Percentiles rank a stretch among this genome's conserved stretches.
phyloP scores from a whole-genome alignment of 2,329 filamentous ascomycete genomes.

The Cordyceps cateniannulata region DNA sequence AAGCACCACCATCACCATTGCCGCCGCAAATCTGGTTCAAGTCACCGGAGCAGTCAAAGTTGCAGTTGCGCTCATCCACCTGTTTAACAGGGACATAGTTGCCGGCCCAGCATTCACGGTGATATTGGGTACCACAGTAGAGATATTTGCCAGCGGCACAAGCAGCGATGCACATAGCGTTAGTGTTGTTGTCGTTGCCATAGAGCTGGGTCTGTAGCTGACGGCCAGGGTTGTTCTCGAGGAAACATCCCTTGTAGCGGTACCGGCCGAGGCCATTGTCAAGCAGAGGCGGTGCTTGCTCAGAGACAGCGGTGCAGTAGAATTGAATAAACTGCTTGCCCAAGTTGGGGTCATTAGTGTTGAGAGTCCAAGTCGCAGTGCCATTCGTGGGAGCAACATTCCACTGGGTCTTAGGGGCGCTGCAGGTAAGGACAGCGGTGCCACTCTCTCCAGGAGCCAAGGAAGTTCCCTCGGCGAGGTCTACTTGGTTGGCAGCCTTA shows the following conservation, averaged over 20 bases:
- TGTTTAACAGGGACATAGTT: constrained; percentile 36
- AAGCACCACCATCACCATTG: constrained; percentile 32
- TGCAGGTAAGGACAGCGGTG: constrained; percentile 47
- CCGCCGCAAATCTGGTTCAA: constrained; percentile 48
- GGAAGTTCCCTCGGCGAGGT: constrained; percentile 50
- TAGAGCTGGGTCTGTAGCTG: constrained; percentile 40
- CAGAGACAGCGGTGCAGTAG: constrained; percentile 42
- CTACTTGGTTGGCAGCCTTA: constrained; percentile 46
- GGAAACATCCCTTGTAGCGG: constrained; percentile 48
- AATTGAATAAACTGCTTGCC: constrained; percentile 49
- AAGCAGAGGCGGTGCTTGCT: constrained; percentile 45
- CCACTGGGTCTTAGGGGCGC: constrained; percentile 50
- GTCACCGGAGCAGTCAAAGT: constrained; percentile 44
- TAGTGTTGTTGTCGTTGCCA: constrained; percentile 34
- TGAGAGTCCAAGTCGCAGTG: constrained; percentile 48
- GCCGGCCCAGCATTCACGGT: constrained; percentile 49
- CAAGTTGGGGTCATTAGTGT: constrained; percentile 46
- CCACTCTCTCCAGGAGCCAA: constrained; percentile 43
- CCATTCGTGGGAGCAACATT: constrained; percentile 46
- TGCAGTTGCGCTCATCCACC: constrained; percentile 42
- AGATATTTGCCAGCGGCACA: constrained; percentile 30
- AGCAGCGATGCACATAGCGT: constrained; percentile 37
- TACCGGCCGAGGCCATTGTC: constrained; percentile 39
- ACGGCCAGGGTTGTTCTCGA: constrained; percentile 48
- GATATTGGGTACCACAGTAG: constrained; percentile 45